Percentiles rank a stretch among this genome's conserved stretches.
Conservation (phyloP, 2,329 filamentous ascomycete species). For the Cladosporium phlei region DNA sequence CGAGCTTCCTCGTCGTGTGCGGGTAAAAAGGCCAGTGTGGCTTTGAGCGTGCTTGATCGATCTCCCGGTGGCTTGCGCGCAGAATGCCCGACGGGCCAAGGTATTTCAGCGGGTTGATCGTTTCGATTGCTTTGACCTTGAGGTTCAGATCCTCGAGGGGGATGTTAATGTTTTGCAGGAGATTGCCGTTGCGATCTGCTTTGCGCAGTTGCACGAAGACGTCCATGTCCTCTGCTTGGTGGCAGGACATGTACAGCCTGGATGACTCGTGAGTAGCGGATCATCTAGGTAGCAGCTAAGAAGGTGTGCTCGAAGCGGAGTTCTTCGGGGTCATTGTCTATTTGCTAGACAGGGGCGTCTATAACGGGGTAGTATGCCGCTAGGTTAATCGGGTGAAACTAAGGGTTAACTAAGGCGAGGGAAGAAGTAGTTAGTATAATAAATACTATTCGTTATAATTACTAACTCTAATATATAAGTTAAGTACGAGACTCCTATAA, state of each 20-base stretch:
- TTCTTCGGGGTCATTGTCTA: too few relatives aligned
- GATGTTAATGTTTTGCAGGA: slow-evolving; percentile 13
- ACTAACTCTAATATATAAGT: too few relatives aligned
- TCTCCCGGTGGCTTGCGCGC: slow-evolving; percentile 1
- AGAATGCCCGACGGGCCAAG: slow-evolving; percentile 13
- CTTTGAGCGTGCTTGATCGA: not conserved
- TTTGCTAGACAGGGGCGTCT: too few relatives aligned
- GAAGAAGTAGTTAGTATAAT: too few relatives aligned
- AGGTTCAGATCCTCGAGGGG: not conserved
- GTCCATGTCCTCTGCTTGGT: slow-evolving; percentile 18
- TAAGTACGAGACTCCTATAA: too few relatives aligned
- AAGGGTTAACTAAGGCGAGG: too few relatives aligned
- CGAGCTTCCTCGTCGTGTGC: not conserved
- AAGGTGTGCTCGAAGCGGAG: too few relatives aligned
- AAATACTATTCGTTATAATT: too few relatives aligned
- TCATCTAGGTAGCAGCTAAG: too few relatives aligned
- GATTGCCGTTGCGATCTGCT: slow-evolving; percentile 5
- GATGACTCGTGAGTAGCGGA: too few relatives aligned
- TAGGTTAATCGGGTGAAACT: too few relatives aligned
- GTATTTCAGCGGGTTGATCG: slow-evolving; percentile 3
- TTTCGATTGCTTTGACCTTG: slow-evolving; percentile 14
- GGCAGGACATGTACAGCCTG: slow-evolving; percentile 37
- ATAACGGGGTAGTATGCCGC: too few relatives aligned
- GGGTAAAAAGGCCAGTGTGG: slow-evolving; percentile 3
- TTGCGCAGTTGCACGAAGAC: slow-evolving; percentile 18